A percentile compares a stretch with the other conserved stretches of the same genome.
Conservation (phyloP, 306 rosid species). For the Begonia masoniana region DNA sequence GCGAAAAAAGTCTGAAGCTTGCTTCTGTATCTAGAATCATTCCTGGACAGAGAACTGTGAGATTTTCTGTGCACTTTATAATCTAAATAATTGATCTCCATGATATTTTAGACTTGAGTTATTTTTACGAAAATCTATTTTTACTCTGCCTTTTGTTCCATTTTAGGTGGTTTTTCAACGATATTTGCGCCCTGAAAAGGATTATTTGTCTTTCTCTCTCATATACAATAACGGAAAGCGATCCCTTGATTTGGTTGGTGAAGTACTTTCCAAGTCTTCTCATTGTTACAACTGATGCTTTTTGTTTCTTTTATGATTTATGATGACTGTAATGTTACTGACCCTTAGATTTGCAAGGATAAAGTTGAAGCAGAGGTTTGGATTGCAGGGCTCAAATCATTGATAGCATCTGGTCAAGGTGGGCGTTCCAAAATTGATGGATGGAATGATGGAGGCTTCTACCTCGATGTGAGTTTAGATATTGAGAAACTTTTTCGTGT, state of each 20-base stretch:
- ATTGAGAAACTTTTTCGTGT: too few species aligned
- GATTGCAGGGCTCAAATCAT: slow-evolving; percentile 73
- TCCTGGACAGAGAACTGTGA: slow-evolving; percentile 74
- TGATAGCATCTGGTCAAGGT: slow-evolving; percentile 63
- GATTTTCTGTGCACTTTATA: too few species aligned
- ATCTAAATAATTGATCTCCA: too few species aligned
- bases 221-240: slow-evolving; percentile 27
- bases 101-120: too few species aligned
- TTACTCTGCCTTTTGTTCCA: neutral
- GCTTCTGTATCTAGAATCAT: slow-evolving; percentile 67
- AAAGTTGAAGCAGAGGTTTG: slow-evolving; percentile 91
- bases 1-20: slow-evolving; percentile 66
- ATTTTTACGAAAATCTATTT: too few species aligned
- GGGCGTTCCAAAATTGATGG: slow-evolving; percentile 90
- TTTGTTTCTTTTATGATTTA: too few species aligned
- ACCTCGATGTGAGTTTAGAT: slow-evolving; percentile 46
- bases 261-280: slow-evolving; percentile 2
- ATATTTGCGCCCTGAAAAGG: slow-evolving; percentile 12
- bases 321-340: too few species aligned
- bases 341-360: slow-evolving; percentile 61
- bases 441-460: slow-evolving; percentile 77
- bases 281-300: too few species aligned
- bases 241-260: slow-evolving; percentile 20
- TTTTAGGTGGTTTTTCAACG: slow-evolving; percentile 11
- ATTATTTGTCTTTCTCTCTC: slow-evolving; percentile 9